A percentile compares a stretch with the other conserved stretches of the same genome.
These are phyloP conservation scores for Aspergillus bertholletiae DNA, from an alignment of 495 filamentous ascomycete genomes.

Conservation along the genomic window DNA sequence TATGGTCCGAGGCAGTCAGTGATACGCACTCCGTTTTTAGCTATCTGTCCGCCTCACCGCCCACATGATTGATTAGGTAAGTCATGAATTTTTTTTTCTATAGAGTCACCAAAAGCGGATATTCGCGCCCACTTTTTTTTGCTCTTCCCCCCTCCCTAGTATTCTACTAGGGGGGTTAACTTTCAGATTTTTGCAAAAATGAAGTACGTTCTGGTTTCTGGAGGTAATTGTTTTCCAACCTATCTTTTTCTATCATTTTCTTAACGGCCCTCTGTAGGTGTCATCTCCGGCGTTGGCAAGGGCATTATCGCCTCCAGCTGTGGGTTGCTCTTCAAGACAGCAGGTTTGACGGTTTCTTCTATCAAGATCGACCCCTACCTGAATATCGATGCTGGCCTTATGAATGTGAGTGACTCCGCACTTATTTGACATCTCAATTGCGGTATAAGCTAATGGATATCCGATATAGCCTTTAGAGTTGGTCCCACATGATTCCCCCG, in stretches of 20 bases:
- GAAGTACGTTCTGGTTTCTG: constrained; percentile 83
- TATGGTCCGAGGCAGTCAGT: not conserved
- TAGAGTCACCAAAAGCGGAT: not conserved
- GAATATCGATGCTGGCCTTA: constrained; percentile 74
- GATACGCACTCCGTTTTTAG: too few relatives aligned
- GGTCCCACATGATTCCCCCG: constrained; percentile 6
- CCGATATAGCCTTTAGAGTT: constrained; percentile 15
- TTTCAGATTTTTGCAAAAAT: constrained; percentile 45
- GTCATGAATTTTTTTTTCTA: not conserved
- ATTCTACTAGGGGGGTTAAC: constrained; percentile 18
- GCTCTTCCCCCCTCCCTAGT: constrained; percentile 18
- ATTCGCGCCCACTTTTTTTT: constrained; percentile 8
- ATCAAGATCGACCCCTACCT: constrained; percentile 63
- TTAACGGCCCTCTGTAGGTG: constrained; percentile 41
- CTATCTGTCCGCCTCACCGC: too few relatives aligned
- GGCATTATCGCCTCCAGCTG: constrained; percentile 66
- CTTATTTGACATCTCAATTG: not conserved
- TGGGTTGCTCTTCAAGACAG: constrained; percentile 80
- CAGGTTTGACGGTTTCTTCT: constrained; percentile 63
- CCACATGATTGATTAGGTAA: not conserved
- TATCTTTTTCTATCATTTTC: not conserved
- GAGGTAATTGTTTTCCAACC: constrained; percentile 49
- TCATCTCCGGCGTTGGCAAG: constrained; percentile 80
- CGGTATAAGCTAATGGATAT: constrained; percentile 2
- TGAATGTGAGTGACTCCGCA: constrained; percentile 57